Evolutionary conservation across 2,329 filamentous ascomycete genomes (phyloP).

Genomic region (Diaporthe nobilis): DNA sequence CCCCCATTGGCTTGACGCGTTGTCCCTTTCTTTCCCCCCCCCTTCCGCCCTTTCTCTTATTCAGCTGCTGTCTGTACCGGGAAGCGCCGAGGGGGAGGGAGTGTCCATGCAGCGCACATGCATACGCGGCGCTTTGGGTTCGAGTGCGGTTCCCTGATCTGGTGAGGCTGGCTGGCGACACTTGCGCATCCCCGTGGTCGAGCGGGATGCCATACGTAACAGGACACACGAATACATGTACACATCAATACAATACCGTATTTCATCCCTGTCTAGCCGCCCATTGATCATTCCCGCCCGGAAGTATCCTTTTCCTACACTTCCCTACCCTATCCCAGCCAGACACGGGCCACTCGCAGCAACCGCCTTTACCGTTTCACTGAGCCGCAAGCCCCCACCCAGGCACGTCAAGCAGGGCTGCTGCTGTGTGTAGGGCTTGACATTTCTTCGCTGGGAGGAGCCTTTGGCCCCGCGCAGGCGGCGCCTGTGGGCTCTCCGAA

Average conservation of each 20-base stretch:
- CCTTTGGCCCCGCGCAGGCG: neutral
- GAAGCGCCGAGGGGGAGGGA: neutral
- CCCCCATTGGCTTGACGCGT: conserved; percentile 19
- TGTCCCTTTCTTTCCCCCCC: too few relatives aligned
- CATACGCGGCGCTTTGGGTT: conserved; percentile 3
- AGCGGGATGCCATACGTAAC: neutral
- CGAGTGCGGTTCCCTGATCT: neutral
- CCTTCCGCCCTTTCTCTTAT: conserved; percentile 11
- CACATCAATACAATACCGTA: neutral
- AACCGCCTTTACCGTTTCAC: neutral
- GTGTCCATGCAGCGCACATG: neutral
- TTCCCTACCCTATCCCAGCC: neutral
- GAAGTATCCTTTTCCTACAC: neutral
- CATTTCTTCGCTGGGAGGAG: neutral
- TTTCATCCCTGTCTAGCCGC: too few relatives aligned
- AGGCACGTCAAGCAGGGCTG: neutral
- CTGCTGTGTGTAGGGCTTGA: neutral
- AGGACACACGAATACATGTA: neutral
- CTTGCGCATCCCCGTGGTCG: neutral
- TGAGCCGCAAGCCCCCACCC: neutral
- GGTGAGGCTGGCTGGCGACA: conserved; percentile 14
- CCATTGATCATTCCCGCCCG: neutral
- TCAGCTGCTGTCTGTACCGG: neutral
- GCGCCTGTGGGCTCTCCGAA: neutral
- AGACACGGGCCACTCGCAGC: neutral